A percentile compares a stretch with the other conserved stretches of the same genome.
Evolutionary conservation across 768 basidiomycete genomes (phyloP).

Genomic region (Kwoniella sp.): DNA sequence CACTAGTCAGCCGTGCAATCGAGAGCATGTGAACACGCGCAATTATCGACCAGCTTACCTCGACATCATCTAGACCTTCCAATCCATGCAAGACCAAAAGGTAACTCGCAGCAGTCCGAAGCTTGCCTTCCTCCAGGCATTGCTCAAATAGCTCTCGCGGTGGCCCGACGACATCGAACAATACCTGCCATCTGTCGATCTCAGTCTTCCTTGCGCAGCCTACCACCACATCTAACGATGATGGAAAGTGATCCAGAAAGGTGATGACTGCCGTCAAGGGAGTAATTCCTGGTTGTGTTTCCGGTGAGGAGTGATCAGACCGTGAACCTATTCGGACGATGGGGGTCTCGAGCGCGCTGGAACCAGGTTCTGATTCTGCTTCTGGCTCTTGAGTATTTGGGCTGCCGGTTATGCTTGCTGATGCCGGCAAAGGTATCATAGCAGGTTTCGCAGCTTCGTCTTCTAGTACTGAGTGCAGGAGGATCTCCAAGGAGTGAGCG

Average conservation of each 20-base stretch:
- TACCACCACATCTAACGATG: conserved; percentile 86
- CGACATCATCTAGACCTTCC: conserved; percentile 75
- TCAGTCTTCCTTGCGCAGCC: conserved; percentile 96
- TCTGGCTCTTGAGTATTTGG: neutral
- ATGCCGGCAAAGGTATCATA: neutral
- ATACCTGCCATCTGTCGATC: conserved; percentile 79
- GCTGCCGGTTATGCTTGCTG: neutral
- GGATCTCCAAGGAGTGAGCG: conserved; percentile 87
- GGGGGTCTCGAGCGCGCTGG: neutral
- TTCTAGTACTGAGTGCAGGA: conserved; percentile 90
- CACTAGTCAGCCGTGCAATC: neutral
- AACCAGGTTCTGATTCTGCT: neutral
- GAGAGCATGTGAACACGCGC: too few relatives aligned
- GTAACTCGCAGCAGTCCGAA: conserved; percentile 89
- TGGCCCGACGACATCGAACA: conserved; percentile 88
- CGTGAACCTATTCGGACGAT: neutral
- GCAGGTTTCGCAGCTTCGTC: conserved; percentile 62
- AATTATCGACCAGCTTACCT: conserved; percentile 18
- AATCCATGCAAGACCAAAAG: conserved; percentile 90
- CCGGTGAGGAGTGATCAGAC: conserved; percentile 36
- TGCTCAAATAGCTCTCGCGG: conserved; percentile 84
- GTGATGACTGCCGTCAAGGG: conserved; percentile 72
- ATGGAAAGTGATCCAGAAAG: conserved; percentile 93
- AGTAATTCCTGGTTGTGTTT: conserved; percentile 61
- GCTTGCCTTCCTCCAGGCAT: conserved; percentile 58